These are phyloP conservation scores for Ammopiptanthus mongolicus DNA, from an alignment of 306 rosid species.

Conservation along the genomic window DNA sequence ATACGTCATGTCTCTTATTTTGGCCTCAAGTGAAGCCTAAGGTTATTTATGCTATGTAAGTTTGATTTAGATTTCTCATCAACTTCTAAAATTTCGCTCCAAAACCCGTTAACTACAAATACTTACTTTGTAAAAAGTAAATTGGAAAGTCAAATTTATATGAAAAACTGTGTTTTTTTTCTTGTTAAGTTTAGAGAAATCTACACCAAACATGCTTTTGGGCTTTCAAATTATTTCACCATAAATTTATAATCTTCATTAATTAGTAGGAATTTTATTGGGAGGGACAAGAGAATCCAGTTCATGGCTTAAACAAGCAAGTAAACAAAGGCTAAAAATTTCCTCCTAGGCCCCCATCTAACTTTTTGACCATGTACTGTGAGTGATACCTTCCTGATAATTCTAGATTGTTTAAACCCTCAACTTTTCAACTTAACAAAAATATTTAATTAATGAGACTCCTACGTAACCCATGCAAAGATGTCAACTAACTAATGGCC, in stretches of 20 bases:
- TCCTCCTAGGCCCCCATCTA: background rate
- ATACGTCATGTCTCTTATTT: constrained; percentile 38
- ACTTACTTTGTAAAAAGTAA: too few species aligned
- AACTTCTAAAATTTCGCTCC: too few species aligned
- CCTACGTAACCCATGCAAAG: constrained; percentile 56
- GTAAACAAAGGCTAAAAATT: background rate
- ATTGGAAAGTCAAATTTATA: too few species aligned
- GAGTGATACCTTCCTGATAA: constrained; percentile 35
- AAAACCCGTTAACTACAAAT: too few species aligned
- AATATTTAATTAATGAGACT: background rate
- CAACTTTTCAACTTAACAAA: constrained; percentile 16
- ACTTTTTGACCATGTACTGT: constrained; percentile 72
- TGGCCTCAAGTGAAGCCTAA: constrained; percentile 46
- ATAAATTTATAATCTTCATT: constrained; percentile 2
- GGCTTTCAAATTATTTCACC: constrained; percentile 34
- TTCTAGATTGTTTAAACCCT: background rate
- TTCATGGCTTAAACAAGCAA: constrained; percentile 49
- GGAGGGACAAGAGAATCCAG: constrained; percentile 62
- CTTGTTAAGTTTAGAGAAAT: too few species aligned
- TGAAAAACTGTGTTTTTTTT: too few species aligned
- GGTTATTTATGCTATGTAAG: too few species aligned
- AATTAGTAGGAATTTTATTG: constrained; percentile 25
- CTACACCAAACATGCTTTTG: too few species aligned
- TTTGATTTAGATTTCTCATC: too few species aligned
- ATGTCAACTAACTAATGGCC: constrained; percentile 37